Conservation (phyloP, 2,329 filamentous ascomycete species). For the Sordariomycetes sp. region DNA sequence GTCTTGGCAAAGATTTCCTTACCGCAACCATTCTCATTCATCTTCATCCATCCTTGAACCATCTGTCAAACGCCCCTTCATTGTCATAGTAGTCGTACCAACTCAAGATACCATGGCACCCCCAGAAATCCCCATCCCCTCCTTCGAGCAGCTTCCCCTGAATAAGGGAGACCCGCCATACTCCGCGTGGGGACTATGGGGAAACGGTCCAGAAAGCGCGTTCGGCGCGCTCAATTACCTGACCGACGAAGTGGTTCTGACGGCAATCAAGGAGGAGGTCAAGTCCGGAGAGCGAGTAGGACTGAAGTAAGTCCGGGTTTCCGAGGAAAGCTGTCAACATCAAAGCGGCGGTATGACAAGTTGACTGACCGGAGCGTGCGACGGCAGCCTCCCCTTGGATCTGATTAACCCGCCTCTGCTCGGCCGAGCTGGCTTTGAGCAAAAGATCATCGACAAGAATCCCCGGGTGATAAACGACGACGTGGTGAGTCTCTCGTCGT, state of each 20-base stretch:
- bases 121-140: background rate
- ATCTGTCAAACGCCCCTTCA: no score
- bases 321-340: slow-evolving; percentile 2
- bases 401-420: slow-evolving; percentile 9
- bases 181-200: slow-evolving; percentile 10
- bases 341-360: background rate
- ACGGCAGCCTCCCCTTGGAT: slow-evolving; percentile 8
- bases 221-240: slow-evolving; percentile 9
- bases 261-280: slow-evolving; percentile 7
- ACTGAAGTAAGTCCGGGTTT: slow-evolving; percentile 7
- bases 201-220: slow-evolving; percentile 1
- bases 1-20: no score
- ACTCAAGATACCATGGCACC: background rate
- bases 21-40: no score
- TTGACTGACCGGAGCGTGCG: background rate
- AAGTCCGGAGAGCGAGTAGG: slow-evolving; percentile 8
- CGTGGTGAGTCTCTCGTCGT: slow-evolving; percentile 3
- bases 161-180: slow-evolving; percentile 7
- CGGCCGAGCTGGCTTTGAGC: slow-evolving; percentile 8
- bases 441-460: slow-evolving; percentile 9
- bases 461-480: slow-evolving; percentile 10
- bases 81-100: background rate
- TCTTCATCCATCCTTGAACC: no score
- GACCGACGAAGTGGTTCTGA: slow-evolving; percentile 8
- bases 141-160: slow-evolving; percentile 5